Conservation (phyloP, 2,329 filamentous ascomycete genomes). For the Talaromyces islandicus region DNA sequence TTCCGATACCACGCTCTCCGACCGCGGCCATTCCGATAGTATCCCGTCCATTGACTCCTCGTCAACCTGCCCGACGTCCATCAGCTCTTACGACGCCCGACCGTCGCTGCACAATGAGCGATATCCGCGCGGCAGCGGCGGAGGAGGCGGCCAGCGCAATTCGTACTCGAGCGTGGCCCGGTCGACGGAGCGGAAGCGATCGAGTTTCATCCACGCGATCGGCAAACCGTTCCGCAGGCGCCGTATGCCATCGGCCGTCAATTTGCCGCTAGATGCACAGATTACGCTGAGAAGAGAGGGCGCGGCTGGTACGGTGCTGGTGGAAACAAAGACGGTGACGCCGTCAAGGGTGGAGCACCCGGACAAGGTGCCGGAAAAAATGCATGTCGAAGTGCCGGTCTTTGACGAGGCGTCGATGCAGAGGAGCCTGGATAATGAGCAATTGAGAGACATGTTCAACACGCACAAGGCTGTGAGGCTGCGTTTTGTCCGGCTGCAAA, state of each 20-base stretch:
- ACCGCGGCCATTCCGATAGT: constrained; percentile 24
- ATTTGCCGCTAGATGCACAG: constrained; percentile 23
- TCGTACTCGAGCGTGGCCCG: constrained; percentile 25
- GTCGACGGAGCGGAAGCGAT: constrained; percentile 21
- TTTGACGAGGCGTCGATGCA: constrained; percentile 29
- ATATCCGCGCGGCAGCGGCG: neutral
- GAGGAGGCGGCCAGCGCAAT: neutral
- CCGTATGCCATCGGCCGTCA: constrained; percentile 22
- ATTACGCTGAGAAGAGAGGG: constrained; percentile 19
- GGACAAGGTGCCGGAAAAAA: constrained; percentile 13
- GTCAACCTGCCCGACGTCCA: constrained; percentile 36
- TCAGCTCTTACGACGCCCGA: constrained; percentile 29
- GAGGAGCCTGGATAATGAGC: constrained; percentile 27
- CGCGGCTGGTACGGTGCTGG: constrained; percentile 25
- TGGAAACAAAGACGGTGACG: constrained; percentile 18
- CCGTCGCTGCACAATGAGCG: constrained; percentile 5
- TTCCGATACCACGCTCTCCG: constrained; percentile 27
- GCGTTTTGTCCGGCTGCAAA: constrained; percentile 30
- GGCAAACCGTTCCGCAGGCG: constrained; percentile 31
- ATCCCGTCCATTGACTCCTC: constrained; percentile 32
- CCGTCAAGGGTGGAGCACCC: neutral
- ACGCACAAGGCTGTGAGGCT: constrained; percentile 24
- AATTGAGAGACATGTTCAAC: constrained; percentile 25
- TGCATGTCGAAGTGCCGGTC: constrained; percentile 23
- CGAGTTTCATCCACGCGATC: constrained; percentile 29